Evolutionary conservation across 768 basidiomycete genomes (phyloP), one percentile per base, ranked within the genome.

Genomic region (Grammothele lineata): DNA sequence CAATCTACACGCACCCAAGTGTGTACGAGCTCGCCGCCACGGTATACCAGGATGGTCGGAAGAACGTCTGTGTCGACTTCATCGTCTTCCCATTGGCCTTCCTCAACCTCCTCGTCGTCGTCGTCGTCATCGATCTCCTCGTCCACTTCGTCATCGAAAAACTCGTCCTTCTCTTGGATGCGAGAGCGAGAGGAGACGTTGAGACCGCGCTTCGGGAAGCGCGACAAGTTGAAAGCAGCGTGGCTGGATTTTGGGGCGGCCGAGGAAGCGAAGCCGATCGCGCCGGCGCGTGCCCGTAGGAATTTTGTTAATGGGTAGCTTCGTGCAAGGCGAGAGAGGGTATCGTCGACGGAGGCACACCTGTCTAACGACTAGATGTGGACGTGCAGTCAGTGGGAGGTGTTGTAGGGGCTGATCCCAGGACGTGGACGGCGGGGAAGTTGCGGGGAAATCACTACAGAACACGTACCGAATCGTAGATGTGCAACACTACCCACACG

Each of bases 1-100:
- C 87, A 91, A 62, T 92, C 88, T 4, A 91, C 87, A 21, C 89
- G 74, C 8, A 92, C 85, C 89, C 89, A 92, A 40, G 87, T 87
- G 57, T 88, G 78, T n/a, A 89, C 78, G n/a, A 92, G 77, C 51
- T 88, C 80, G 15, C 89, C 87, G 47, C 78, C 81, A 15, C 81
- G 83, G 57, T 91, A 91, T 4, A 87, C 85, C 11, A 89, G 73
- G 59, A 89, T 62, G 1, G 87, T 89, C 0, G 88, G 87, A 22
- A 90, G 71, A 73, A 90, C 79, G 60, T 90, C 87, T 4, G 82
- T 75, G 56, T 90, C 87, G 34, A 89, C 81, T 23, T 80, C 66
- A 41, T 79, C 81, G 5, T 87, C 83, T 11, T 73, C 72, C 34
- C 70, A 67, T 1, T 72, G 71, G 1, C 73, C 70, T 12, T 67